These are phyloP conservation scores for Thymus mandschuricus DNA, from an alignment of 257 asterid genomes.

Conservation along the genomic window DNA sequence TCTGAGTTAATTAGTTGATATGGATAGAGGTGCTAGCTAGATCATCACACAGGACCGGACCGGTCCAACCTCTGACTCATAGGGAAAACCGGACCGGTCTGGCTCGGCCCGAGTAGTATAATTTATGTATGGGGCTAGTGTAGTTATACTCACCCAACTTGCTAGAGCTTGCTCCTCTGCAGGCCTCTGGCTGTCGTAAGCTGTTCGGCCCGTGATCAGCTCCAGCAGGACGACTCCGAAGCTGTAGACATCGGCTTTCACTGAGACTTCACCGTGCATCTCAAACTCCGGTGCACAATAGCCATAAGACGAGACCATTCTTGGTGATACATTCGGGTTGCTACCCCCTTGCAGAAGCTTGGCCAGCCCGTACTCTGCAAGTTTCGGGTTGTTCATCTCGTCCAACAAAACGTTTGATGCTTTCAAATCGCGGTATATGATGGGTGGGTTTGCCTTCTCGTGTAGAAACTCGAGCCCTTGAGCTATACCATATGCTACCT, in stretches of 20 bases:
- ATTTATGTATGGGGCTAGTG: neutral
- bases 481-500: conserved; percentile 74
- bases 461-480: conserved; percentile 83
- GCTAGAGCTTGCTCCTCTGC: conserved; percentile 68
- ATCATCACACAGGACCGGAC: neutral
- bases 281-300: conserved; percentile 87
- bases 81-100: neutral
- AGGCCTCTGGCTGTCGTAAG: conserved; percentile 61
- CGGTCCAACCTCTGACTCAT: neutral
- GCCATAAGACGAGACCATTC: conserved; percentile 68
- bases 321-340: conserved; percentile 53
- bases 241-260: conserved; percentile 81
- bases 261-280: conserved; percentile 62
- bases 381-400: conserved; percentile 55
- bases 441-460: conserved; percentile 78
- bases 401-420: conserved; percentile 70
- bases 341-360: conserved; percentile 66
- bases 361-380: conserved; percentile 81
- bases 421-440: conserved; percentile 76
- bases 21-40: neutral
- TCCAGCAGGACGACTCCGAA: conserved; percentile 81
- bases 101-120: neutral
- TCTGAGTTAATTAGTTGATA: neutral
- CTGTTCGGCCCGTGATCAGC: conserved; percentile 79
- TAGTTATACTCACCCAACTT: conserved; percentile 61